phyloP scores from a whole-genome alignment of 2,329 filamentous ascomycete species.

The Hypoxylon sp. region DNA sequence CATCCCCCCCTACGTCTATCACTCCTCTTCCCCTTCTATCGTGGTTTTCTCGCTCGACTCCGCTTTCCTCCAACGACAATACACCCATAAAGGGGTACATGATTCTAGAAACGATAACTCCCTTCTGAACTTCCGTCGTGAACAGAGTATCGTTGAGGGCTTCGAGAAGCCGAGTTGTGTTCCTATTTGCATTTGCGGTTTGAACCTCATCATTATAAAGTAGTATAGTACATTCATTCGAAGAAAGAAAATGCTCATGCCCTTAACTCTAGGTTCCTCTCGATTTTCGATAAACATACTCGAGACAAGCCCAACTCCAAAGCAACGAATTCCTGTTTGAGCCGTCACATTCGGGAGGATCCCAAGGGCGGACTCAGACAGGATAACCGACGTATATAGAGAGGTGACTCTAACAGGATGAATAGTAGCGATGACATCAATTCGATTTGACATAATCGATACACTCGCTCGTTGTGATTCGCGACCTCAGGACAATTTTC shows the following conservation, averaged over 20 bases:
- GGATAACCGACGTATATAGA: slow-evolving; percentile 43
- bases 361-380: slow-evolving; percentile 14
- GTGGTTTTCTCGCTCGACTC: slow-evolving; percentile 16
- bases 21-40: slow-evolving; percentile 21
- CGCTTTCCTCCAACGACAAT: slow-evolving; percentile 12
- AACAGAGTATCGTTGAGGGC: slow-evolving; percentile 18
- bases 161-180: slow-evolving; percentile 14
- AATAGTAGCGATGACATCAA: slow-evolving; percentile 30
- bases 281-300: slow-evolving; percentile 19
- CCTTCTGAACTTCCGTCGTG: slow-evolving; percentile 21
- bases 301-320: slow-evolving; percentile 21
- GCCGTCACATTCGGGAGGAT: slow-evolving; percentile 13
- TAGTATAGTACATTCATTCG: slow-evolving; percentile 50
- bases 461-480: slow-evolving; percentile 40
- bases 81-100: slow-evolving; percentile 1
- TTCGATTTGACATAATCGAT: slow-evolving; percentile 26
- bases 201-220: slow-evolving; percentile 44
- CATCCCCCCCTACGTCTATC: slow-evolving; percentile 21
- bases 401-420: slow-evolving; percentile 16
- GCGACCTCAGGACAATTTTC: slow-evolving; percentile 36
- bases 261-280: slow-evolving; percentile 29
- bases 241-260: slow-evolving; percentile 42
- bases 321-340: slow-evolving; percentile 21
- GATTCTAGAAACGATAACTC: slow-evolving; percentile 27
- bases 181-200: slow-evolving; percentile 34